Evolutionary conservation across 2,329 filamentous ascomycete genomes (phyloP), one percentile per base, ranked within the genome.

Genomic region (Ascochyta pisi): DNA sequence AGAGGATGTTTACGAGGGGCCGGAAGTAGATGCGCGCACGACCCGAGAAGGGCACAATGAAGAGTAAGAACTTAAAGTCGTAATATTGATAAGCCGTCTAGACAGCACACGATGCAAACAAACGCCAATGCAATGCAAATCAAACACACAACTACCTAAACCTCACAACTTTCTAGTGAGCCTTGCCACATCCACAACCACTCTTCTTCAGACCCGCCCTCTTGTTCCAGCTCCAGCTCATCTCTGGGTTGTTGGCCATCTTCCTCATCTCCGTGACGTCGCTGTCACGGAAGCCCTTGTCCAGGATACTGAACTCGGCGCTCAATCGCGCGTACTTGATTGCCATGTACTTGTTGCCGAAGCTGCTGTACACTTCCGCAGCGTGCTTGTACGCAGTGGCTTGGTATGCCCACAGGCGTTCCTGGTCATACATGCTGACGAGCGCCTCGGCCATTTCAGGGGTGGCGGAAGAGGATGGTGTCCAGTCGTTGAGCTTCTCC

Each of bases 361-460:
- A 71, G 45, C 73, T 69, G 24, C 72, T 75, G 48, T 77, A 78
- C 33, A 65, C 71, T 59, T 79, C 65, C 1, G 76, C 76, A 0
- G 76, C 76, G 38, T 73, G 64, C 46, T 74, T 74, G 52, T 78
- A 79, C 10, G 76, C 73, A 6, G 65, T 67, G 0, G 73, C 71
- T 4, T 78, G 65, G 37, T 73, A 74, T 8, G 69, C 71, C 27
- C 71, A 65, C 12, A 80, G 60, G 1, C 73, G 59, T 63, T 79
- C 75, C 55, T 74, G 69, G 55, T 71, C 53, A 35, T 77, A 77
- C 37, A 79, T 41, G 1, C 63, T 63, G 6, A 79, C 54, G 8
- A 79, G 58, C 10, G 69, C 47, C 50, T 77, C 71, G 0, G 75
- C 73, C 51, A 70, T 64, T n/a, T 68, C 69, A 0, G 70, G 65